Base-by-base conservation (phyloP, 805 yeast genomes). In the Zygosaccharomyces pseudorouxii region DNA sequence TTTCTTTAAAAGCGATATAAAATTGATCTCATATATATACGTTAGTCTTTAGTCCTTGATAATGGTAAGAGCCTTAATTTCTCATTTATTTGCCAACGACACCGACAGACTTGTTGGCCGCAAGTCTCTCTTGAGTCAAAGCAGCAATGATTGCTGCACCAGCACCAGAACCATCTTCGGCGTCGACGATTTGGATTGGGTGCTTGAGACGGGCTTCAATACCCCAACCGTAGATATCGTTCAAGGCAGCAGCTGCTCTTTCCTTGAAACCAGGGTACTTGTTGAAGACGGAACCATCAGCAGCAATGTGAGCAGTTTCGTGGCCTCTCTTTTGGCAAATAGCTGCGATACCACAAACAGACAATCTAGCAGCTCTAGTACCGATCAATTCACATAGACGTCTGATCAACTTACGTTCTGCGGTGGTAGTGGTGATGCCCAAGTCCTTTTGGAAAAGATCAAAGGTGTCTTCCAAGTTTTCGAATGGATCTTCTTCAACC, bases 131-230 rank as follows among this genome's bases (percentile, higher is more conserved):
- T 69, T 85, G 80, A 49, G 98, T 85, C 70, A 92, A 79, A 38
- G 98, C 97, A 47, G 99, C 98, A 71, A 93, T 92, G 61, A 92
- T 79, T 45, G 98, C 99, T 48, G 99, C 99, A 67, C 99, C 99
- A 42, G 88, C 97, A 74, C 98, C 98, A 33, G 93, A 85, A 61
- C 99, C 99, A 73, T 93, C 99, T 73, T 92, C 97, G 56, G 99
- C 98, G 50, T 95, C 86, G 36, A 84, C 87, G 58, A 90, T 81
- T 55, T 77, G 71, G 63, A 93, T 82, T 55, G 98, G 98, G 68
- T 89, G 89, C 38, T 69, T 67, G 42, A 70, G 62, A 46, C 70
- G 67, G 43, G 67, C 65, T 52, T 64, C 70, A 33, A 71, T 65
- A 29, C 57, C 55, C 97, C 97, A 92, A 56, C 75, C 92, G 64